These are phyloP conservation scores for Phaeotremella skinneri DNA, from an alignment of 768 basidiomycete genomes.

Conservation along the genomic window DNA sequence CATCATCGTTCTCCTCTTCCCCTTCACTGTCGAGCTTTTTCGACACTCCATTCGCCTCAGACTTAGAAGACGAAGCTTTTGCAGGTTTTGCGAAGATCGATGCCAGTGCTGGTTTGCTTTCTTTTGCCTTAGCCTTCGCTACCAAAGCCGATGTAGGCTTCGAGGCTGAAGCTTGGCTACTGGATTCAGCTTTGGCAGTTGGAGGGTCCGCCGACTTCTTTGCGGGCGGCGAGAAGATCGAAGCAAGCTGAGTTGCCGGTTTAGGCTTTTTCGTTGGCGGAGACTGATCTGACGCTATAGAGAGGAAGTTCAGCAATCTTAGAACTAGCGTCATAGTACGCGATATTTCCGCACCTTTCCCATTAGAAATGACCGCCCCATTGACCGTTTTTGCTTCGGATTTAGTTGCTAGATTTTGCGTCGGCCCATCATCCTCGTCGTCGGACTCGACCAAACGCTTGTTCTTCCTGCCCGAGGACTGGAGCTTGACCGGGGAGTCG, in stretches of 20 bases:
- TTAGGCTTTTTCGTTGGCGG: conserved; percentile 43
- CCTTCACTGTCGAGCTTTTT: conserved; percentile 12
- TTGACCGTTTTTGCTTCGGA: not conserved
- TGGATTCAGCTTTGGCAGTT: conserved; percentile 7
- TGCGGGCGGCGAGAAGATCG: conserved; percentile 29
- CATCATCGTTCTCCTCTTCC: conserved; percentile 16
- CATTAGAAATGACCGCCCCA: not conserved
- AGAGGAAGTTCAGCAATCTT: not conserved
- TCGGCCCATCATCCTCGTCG: conserved; percentile 28
- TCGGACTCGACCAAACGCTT: conserved; percentile 41
- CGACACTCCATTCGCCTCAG: conserved; percentile 11
- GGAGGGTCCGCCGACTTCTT: conserved; percentile 7
- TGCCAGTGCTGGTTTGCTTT: conserved; percentile 29
- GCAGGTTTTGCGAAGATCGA: conserved; percentile 43
- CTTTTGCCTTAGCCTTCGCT: conserved; percentile 16
- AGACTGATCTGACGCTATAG: conserved; percentile 13
- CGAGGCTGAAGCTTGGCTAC: conserved; percentile 8
- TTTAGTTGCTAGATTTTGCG: not conserved
- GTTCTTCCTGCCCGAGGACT: conserved; percentile 18
- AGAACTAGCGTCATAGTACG: not conserved
- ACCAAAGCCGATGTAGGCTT: conserved; percentile 10
- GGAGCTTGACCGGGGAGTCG: conserved; percentile 22
- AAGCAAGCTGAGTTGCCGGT: conserved; percentile 13
- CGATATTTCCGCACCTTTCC: not conserved
- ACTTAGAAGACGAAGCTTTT: conserved; percentile 16